Conservation (phyloP, 768 basidiomycete species). For the Lyophyllum decastes region DNA sequence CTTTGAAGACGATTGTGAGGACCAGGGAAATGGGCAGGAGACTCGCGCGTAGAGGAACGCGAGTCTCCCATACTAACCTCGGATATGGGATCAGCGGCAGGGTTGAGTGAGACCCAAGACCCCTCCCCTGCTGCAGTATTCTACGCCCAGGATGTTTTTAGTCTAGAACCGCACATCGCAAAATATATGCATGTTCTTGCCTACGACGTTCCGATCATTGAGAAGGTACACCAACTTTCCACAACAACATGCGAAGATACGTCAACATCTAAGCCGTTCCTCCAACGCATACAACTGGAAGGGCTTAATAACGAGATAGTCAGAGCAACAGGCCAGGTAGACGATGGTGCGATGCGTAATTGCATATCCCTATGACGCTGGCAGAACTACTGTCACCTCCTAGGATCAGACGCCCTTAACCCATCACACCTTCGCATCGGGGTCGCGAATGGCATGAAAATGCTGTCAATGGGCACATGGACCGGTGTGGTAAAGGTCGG, state of each 20-base stretch:
- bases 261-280: background rate
- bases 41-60: too few species aligned
- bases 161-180: background rate
- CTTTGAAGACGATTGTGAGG: background rate
- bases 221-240: background rate
- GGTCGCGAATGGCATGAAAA: conserved; percentile 22
- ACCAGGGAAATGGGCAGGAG: background rate
- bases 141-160: background rate
- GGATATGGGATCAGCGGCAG: background rate
- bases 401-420: background rate
- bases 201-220: background rate
- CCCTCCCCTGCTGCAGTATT: background rate
- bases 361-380: background rate
- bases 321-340: background rate
- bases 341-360: background rate
- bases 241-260: too few species aligned
- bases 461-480: background rate
- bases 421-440: background rate
- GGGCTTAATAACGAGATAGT: background rate
- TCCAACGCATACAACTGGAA: background rate
- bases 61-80: background rate
- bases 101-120: background rate
- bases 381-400: background rate
- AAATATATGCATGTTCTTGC: background rate
- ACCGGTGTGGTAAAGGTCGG: background rate